These are phyloP conservation scores for Candida chilensis DNA, from an alignment of 805 yeast species.

Conservation along the genomic window DNA sequence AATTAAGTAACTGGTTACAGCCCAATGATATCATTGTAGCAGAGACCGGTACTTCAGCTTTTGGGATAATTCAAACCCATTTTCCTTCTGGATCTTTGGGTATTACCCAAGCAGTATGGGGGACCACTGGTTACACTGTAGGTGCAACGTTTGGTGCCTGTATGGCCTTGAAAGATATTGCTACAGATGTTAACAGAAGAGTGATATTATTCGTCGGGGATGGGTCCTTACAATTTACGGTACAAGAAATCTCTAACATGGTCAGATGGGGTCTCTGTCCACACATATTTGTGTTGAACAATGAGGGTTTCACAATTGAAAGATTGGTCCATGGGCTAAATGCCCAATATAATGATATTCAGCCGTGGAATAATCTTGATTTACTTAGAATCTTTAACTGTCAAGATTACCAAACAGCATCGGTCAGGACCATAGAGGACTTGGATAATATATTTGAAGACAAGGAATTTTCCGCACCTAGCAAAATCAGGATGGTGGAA, in stretches of 20 bases:
- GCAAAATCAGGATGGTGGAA: slow-evolving; percentile 23
- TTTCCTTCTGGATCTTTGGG: slow-evolving; percentile 14
- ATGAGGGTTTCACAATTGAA: slow-evolving; percentile 29
- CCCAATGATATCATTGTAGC: slow-evolving; percentile 17
- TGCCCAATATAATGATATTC: slow-evolving; percentile 26
- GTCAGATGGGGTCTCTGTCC: slow-evolving; percentile 21
- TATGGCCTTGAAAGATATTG: slow-evolving; percentile 17
- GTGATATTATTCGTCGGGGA: slow-evolving; percentile 30
- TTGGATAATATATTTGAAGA: slow-evolving; percentile 15
- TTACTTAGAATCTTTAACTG: slow-evolving; percentile 22
- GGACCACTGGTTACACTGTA: slow-evolving; percentile 16
- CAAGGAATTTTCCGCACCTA: slow-evolving; percentile 16
- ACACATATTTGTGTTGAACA: slow-evolving; percentile 27
- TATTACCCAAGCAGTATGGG: slow-evolving; percentile 17
- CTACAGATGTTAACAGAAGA: slow-evolving; percentile 13
- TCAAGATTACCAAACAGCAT: slow-evolving; percentile 14
- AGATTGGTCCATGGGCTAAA: slow-evolving; percentile 27
- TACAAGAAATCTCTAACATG: slow-evolving; percentile 30
- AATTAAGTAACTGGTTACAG: slow-evolving; percentile 13
- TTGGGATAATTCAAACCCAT: slow-evolving; percentile 15
- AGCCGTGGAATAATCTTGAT: slow-evolving; percentile 25
- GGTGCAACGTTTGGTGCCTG: slow-evolving; percentile 19
- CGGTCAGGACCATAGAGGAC: slow-evolving; percentile 16
- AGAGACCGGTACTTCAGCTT: slow-evolving; percentile 17
- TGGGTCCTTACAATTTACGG: slow-evolving; percentile 30